Conservation (phyloP, 2,329 filamentous ascomycete genomes). For the Cladosporium sp. region DNA sequence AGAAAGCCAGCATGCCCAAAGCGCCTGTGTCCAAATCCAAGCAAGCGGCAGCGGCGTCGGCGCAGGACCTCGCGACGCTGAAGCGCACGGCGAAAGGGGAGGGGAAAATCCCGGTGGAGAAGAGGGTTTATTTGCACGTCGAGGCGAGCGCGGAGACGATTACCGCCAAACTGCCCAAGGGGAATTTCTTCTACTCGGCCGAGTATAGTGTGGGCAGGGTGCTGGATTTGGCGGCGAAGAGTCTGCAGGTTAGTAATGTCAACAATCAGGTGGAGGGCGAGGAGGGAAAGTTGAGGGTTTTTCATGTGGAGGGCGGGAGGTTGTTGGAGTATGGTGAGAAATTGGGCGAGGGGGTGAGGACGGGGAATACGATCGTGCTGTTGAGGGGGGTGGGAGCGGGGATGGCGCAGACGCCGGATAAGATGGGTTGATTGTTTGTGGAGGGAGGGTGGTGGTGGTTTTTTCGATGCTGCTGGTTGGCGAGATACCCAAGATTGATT, state of each 20-base stretch:
- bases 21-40: constrained; percentile 42
- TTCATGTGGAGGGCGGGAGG: constrained; percentile 86
- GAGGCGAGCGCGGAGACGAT: constrained; percentile 87
- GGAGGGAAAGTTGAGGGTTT: constrained; percentile 77
- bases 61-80: constrained; percentile 69
- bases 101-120: constrained; percentile 71
- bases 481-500: constrained; percentile 6
- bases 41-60: constrained; percentile 57
- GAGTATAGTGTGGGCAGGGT: constrained; percentile 89
- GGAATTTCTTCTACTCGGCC: constrained; percentile 47
- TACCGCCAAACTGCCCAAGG: constrained; percentile 71
- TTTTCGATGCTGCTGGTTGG: background rate
- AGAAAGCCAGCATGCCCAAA: constrained; percentile 40
- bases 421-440: constrained; percentile 17
- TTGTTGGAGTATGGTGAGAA: constrained; percentile 86
- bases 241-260: constrained; percentile 74
- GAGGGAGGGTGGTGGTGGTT: too few species aligned
- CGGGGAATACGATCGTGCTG: constrained; percentile 86
- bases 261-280: constrained; percentile 76
- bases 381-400: constrained; percentile 77
- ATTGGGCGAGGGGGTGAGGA: constrained; percentile 67
- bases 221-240: constrained; percentile 72
- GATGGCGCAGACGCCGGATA: constrained; percentile 29
- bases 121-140: constrained; percentile 84
- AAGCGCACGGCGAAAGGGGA: constrained; percentile 92